Conservation (phyloP, 2,329 filamentous ascomycete species). For the Metarhizium humberi region DNA sequence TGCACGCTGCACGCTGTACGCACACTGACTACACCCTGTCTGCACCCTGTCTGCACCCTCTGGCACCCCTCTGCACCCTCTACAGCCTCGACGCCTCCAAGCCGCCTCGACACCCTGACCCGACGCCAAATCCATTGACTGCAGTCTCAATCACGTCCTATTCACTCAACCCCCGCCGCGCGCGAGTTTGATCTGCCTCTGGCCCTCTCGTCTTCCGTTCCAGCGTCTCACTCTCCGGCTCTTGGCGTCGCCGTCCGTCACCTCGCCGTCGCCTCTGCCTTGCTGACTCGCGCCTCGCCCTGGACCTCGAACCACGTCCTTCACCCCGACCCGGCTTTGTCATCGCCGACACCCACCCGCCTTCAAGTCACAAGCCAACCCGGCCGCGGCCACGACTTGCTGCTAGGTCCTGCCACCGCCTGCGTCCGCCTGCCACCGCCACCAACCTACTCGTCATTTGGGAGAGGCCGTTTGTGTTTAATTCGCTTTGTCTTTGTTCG, state of each 20-base stretch:
- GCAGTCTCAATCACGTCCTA: too few relatives aligned
- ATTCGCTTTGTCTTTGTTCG: not conserved
- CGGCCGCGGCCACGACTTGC: not conserved
- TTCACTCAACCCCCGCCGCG: too few relatives aligned
- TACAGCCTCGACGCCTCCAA: not conserved
- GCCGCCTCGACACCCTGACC: not conserved
- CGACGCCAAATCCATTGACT: too few relatives aligned
- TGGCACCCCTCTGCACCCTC: too few relatives aligned
- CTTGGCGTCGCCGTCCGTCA: not conserved
- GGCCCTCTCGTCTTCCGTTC: not conserved
- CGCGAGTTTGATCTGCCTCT: too few relatives aligned
- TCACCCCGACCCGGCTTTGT: conserved; percentile 1
- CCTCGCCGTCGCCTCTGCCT: not conserved
- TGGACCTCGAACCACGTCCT: not conserved
- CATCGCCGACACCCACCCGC: conserved; percentile 3
- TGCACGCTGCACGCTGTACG: not conserved
- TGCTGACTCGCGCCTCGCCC: not conserved
- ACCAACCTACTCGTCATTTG: too few relatives aligned
- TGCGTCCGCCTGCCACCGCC: not conserved
- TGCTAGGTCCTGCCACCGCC: too few relatives aligned
- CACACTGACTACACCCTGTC: too few relatives aligned
- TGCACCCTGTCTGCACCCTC: too few relatives aligned
- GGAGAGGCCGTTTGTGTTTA: too few relatives aligned
- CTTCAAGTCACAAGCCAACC: not conserved
- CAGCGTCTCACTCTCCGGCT: not conserved